A percentile compares a stretch with the other conserved stretches of the same genome.
phyloP scores from a whole-genome alignment of 2,329 filamentous ascomycete species.

The Fusarium guadeloupense region DNA sequence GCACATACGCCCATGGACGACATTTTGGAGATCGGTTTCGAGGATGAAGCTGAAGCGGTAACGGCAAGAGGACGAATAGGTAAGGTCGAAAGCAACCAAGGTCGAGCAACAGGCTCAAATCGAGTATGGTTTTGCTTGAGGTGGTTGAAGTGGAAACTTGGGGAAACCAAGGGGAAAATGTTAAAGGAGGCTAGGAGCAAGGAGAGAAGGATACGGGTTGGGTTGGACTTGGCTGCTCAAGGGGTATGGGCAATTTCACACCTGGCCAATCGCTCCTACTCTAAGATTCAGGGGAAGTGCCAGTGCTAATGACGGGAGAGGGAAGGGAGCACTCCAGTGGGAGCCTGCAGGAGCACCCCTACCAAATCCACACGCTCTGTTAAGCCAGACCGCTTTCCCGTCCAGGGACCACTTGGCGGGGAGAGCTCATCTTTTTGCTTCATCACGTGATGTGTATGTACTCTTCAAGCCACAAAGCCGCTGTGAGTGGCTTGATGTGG shows the following conservation, averaged over 20 bases:
- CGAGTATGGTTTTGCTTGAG: constrained; percentile 42
- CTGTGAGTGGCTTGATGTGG: constrained; percentile 25
- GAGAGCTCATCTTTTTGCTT: constrained; percentile 28
- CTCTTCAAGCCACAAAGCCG: constrained; percentile 2
- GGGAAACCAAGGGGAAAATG: constrained; percentile 46
- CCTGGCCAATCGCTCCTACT: constrained; percentile 47
- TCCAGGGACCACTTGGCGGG: constrained; percentile 33
- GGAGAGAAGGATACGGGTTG: constrained; percentile 43
- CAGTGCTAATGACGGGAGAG: constrained; percentile 26
- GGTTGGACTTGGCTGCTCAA: constrained; percentile 40
- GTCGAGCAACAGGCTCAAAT: constrained; percentile 39
- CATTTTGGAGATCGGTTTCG: constrained; percentile 42
- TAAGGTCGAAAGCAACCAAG: constrained; percentile 34
- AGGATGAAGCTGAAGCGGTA: constrained; percentile 26
- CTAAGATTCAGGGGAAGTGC: constrained; percentile 44
- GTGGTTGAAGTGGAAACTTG: constrained; percentile 43
- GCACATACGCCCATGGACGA: constrained; percentile 49
- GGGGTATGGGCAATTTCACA: constrained; percentile 47
- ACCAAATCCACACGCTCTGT: constrained; percentile 38
- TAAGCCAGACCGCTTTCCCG: constrained; percentile 44
- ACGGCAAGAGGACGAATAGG: constrained; percentile 29
- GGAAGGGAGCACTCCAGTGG: constrained; percentile 6
- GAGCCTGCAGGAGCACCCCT: constrained; percentile 17
- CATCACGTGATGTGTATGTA: constrained; percentile 24
- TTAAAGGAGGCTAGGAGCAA: constrained; percentile 44